Conservation (phyloP, 2,329 filamentous ascomycete genomes). For the Verticillium alfalfae region DNA sequence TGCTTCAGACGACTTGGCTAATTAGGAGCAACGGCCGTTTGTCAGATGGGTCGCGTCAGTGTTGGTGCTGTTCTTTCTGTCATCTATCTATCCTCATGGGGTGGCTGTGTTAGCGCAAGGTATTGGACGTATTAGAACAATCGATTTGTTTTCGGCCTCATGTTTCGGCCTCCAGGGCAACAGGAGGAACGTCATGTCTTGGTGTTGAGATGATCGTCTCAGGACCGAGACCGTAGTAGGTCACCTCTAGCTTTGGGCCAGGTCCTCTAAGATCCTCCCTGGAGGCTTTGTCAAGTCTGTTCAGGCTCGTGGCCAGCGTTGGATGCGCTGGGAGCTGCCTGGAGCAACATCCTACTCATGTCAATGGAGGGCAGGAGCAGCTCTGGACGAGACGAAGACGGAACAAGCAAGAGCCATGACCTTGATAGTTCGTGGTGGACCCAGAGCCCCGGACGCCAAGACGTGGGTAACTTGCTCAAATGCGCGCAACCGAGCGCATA, state of each 20-base stretch:
- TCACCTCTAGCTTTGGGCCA: too few relatives aligned
- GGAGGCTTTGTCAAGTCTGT: not conserved
- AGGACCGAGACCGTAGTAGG: not conserved
- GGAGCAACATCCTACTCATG: not conserved
- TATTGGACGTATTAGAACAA: not conserved
- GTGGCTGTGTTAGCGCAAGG: too few relatives aligned
- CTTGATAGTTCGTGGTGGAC: not conserved
- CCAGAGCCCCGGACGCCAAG: not conserved
- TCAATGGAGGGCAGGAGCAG: not conserved
- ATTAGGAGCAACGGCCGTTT: too few relatives aligned
- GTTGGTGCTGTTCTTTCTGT: not conserved
- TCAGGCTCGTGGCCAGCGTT: not conserved
- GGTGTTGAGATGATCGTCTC: not conserved
- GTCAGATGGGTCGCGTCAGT: not conserved
- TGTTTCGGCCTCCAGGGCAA: not conserved
- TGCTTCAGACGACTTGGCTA: not conserved
- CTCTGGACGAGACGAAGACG: not conserved
- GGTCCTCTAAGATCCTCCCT: too few relatives aligned
- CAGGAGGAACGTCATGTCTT: not conserved
- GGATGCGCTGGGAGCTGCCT: not conserved
- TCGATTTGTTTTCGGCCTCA: not conserved
- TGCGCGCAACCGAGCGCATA: not conserved
- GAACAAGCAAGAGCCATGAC: not conserved
- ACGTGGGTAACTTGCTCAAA: slow-evolving; percentile 9
- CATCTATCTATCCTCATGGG: not conserved